Conservation (phyloP, 2,329 filamentous ascomycete species). For the Paecilomyces sp. region DNA sequence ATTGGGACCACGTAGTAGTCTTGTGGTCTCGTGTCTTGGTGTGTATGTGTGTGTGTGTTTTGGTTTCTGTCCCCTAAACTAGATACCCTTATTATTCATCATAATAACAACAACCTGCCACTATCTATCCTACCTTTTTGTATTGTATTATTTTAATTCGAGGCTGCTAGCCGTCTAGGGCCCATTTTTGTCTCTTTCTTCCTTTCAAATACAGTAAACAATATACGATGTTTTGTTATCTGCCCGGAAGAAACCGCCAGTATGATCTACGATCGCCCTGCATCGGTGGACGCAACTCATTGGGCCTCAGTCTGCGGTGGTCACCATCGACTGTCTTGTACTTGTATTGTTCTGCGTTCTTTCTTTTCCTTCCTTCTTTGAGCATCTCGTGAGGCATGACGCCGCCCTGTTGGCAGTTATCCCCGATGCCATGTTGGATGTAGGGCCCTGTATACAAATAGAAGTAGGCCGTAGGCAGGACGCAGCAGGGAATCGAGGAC, state of each 20-base stretch:
- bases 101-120: not conserved
- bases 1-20: constrained; percentile 8
- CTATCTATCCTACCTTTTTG: not conserved
- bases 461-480: not conserved
- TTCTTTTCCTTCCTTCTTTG: not conserved
- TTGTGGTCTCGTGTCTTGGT: not conserved
- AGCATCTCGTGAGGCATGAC: not conserved
- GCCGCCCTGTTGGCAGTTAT: not conserved
- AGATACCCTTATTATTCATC: not conserved
- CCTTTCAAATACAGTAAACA: not conserved
- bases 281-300: not conserved
- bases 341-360: not conserved
- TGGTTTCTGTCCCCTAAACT: not conserved
- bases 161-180: not conserved
- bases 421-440: not conserved
- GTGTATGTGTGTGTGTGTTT: not conserved
- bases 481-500: not conserved
- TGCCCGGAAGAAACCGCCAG: not conserved
- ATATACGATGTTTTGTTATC: not conserved
- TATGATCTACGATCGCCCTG: not conserved
- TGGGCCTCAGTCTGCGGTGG: not conserved
- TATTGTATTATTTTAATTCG: not conserved
- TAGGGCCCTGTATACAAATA: not conserved
- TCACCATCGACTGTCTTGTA: not conserved
- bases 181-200: not conserved